Base-by-base conservation (phyloP, 805 yeast genomes). In the Maudiozyma barnettii region DNA sequence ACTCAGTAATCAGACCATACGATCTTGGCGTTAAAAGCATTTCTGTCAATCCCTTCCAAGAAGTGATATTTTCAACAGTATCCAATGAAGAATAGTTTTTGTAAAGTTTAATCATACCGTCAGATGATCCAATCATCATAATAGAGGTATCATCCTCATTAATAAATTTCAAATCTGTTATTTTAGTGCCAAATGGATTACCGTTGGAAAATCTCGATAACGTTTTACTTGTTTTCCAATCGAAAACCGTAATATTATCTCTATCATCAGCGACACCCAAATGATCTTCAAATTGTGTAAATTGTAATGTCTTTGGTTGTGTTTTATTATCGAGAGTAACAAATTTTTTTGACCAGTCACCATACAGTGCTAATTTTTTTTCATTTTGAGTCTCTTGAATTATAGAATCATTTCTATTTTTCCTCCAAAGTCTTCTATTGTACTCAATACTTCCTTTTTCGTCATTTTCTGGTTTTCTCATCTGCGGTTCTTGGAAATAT, bases 401-500 rank as follows among this genome's bases (percentile, higher is more conserved):
- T 31, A 89, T 85, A 2, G 75, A 64, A 61, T 93, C 98, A 60
- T 93, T 93, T 55, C 98, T 73, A 58, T 84, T 84, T 52, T 95
- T 75, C 55, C 96, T 75, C 98, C 98, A 93, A 21, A 86, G 66
- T 49, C 95, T 72, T 53, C 79, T 81, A 33, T 85, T 79, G 56
- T 86, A 87, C 52, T 86, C 90, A 49, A 82, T 78, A 48, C 96
- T 86, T 0, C 98, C 98, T 0, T 95, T 93, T 62, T 89, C 96
- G 56, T 91, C 97, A 16, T 79, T 67, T 55, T 91, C 97, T 46
- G 78, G 76, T 49, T 79, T 81, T 10, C 86, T 80, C 82, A 90
- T 82, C 60, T 91, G 98, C 0, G 99, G 97, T 60, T 90, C 98
- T 58, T 90, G 95, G 69, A 91, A 93, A 59, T 89, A 90, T 63